Evolutionary conservation across 768 basidiomycete species (phyloP), one percentile per base, ranked within the genome.

Genomic region (Lactifluus subvellereus): DNA sequence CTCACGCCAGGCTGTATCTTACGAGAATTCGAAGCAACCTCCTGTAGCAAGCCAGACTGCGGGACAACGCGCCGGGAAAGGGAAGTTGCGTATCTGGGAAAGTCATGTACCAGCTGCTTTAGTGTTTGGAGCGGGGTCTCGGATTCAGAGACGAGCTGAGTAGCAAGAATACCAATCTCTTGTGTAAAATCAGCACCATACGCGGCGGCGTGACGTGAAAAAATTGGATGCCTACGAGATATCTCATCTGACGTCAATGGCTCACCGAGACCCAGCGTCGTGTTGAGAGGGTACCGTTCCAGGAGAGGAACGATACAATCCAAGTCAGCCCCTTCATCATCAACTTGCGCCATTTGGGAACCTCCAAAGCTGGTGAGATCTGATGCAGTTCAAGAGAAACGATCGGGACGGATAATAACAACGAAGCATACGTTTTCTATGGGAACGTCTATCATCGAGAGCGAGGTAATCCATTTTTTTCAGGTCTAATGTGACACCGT

Each of bases 381-480:
- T 66, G 35, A 42, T 30, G 32, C 22, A n/a, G 2, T 32, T 35
- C 20, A 53, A 13, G 38, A 32, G 27, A 57, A 20, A 45, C 14
- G 18, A 32, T 35, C 10, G 33, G 3, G 43, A 37, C 4, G 20
- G 16, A 40, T 4, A 9, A 49, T 8, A 49, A 11, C 0, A 32
- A 50, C 18, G 33, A 42, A 49, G 14, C 65, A 47, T 60, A 72
- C 72, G 54, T 60, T 67, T 65, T 18, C 66, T 69, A 66, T 72
- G 73, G 3, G 76, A 70, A 55, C 81, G 73, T 50, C 97, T 78
- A 72, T 99, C 97, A 71, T 99, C 97, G 8, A 98, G 76, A 4
- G 88, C 94, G 13, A 98, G 82, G 71, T 98, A 99, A 69, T 99
- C 97, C 80, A 85, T 97, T 77, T 95, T 97, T 79, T 99, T 99